Conservation (phyloP, 352 stramenopile genomes). For the Phytophthora megakarya region DNA sequence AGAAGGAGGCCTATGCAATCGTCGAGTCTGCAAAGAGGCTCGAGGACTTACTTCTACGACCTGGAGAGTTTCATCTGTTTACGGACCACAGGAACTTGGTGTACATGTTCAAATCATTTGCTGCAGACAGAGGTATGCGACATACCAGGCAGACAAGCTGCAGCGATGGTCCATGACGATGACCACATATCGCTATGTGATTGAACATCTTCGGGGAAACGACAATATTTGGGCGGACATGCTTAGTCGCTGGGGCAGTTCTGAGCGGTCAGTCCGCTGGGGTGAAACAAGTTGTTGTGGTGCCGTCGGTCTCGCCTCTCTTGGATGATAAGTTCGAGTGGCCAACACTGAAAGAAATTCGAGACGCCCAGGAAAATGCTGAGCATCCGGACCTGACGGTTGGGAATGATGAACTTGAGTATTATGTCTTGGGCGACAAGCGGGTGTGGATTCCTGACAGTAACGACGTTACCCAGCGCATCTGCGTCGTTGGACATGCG, state of each 20-base stretch:
- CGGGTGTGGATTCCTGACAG: slow-evolving; percentile 6
- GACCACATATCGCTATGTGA: slow-evolving; percentile 24
- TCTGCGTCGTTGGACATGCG: slow-evolving; percentile 35
- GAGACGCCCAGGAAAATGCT: not conserved
- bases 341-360: not conserved
- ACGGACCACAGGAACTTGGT: slow-evolving; percentile 34
- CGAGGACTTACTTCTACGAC: slow-evolving; percentile 21
- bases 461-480: slow-evolving; percentile 9
- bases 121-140: slow-evolving; percentile 7
- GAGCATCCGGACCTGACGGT: too few relatives aligned
- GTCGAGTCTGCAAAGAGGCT: slow-evolving; percentile 10
- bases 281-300: not conserved
- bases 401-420: not conserved
- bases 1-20: slow-evolving; percentile 27
- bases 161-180: slow-evolving; percentile 25
- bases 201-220: slow-evolving; percentile 19
- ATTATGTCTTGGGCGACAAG: not conserved
- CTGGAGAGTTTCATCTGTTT: slow-evolving; percentile 24
- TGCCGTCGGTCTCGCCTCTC: not conserved
- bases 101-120: slow-evolving; percentile 27
- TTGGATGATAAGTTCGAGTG: not conserved
- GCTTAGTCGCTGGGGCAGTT: slow-evolving; percentile 9
- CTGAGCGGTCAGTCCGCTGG: too few relatives aligned
- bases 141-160: slow-evolving; percentile 23
- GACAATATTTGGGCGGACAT: slow-evolving; percentile 22